phyloP scores from a whole-genome alignment of 345 rosid genomes.

The Salix exigua region DNA sequence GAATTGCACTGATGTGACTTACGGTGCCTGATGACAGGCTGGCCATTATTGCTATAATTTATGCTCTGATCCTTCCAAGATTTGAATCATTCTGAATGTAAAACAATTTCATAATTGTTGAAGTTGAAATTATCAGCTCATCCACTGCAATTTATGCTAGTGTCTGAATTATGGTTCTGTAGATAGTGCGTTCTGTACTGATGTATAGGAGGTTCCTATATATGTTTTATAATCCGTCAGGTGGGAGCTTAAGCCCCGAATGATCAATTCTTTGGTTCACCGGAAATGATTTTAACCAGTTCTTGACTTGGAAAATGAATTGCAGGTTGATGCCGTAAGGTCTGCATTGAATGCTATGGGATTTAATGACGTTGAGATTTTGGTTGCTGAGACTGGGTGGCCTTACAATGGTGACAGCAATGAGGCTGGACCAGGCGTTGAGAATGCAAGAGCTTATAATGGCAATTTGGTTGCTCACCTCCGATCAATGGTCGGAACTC shows the following conservation, averaged over 20 bases:
- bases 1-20: conserved; percentile 13
- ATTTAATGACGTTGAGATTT: conserved; percentile 63
- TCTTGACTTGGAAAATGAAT: background rate
- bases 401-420: conserved; percentile 65
- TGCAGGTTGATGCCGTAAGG: conserved; percentile 79
- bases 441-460: conserved; percentile 84
- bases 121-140: background rate
- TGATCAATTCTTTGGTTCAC: background rate
- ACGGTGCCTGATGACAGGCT: conserved; percentile 22
- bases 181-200: background rate
- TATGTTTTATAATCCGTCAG: background rate
- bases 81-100: background rate
- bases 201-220: background rate
- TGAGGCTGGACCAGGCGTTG: conserved; percentile 73
- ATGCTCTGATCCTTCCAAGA: background rate
- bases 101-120: background rate
- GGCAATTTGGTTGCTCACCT: conserved; percentile 84
- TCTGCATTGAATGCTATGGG: conserved; percentile 79
- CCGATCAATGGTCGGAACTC: conserved; percentile 78
- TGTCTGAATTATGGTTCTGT: background rate
- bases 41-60: conserved; percentile 17
- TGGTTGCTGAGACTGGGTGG: conserved; percentile 98
- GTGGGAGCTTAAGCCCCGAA: background rate
- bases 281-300: background rate
- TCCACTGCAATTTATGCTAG: background rate